These are phyloP conservation scores for Tulasnella sp. DNA, from an alignment of 768 basidiomycete species.

Conservation along the genomic window DNA sequence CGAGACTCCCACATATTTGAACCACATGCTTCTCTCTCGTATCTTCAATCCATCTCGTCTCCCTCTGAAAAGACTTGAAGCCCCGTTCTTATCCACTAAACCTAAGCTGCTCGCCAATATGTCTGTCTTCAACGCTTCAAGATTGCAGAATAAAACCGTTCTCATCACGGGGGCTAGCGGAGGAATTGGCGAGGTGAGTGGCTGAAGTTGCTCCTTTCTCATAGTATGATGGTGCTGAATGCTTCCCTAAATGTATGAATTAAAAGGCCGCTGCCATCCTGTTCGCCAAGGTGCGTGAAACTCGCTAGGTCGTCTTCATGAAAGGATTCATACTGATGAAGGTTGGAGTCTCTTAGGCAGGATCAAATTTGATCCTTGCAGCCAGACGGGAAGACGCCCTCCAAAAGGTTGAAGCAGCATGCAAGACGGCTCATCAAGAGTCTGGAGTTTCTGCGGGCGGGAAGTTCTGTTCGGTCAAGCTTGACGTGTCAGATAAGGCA, in stretches of 20 bases:
- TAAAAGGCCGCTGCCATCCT: conserved; percentile 80
- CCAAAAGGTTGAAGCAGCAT: conserved; percentile 67
- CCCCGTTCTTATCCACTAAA: neutral
- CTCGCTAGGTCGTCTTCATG: neutral
- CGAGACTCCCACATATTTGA: neutral
- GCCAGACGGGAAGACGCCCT: conserved; percentile 79
- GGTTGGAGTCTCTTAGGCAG: conserved; percentile 62
- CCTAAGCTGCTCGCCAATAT: neutral
- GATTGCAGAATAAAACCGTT: conserved; percentile 81
- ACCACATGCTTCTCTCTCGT: conserved; percentile 19
- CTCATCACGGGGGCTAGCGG: conserved; percentile 88
- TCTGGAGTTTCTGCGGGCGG: conserved; percentile 77
- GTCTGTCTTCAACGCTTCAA: conserved; percentile 78
- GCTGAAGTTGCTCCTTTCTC: neutral
- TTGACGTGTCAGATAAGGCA: conserved; percentile 79
- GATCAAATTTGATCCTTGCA: conserved; percentile 83
- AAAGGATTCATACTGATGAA: neutral
- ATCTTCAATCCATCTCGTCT: conserved; percentile 25
- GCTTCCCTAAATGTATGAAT: neutral
- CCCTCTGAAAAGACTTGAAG: conserved; percentile 6
- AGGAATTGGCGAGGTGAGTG: conserved; percentile 83
- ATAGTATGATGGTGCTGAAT: neutral
- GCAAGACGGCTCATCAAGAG: conserved; percentile 68
- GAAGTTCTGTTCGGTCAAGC: conserved; percentile 66
- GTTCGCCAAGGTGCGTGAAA: conserved; percentile 74